phyloP scores from a whole-genome alignment of 108 stramenopile species.

The Nitzschia sp. region DNA sequence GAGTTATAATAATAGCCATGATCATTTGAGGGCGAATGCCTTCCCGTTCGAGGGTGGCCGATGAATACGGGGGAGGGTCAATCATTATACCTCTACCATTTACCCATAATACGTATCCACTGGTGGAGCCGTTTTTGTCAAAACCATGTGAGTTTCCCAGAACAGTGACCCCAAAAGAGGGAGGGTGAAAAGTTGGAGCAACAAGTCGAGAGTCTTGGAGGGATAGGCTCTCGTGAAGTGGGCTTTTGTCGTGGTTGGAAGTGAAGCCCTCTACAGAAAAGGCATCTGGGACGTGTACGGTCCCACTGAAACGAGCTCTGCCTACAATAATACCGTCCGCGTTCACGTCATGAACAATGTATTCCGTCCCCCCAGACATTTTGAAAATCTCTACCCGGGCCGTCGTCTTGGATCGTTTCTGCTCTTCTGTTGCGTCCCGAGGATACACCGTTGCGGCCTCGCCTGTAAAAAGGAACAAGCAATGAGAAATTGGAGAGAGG shows the following conservation, averaged over 20 bases:
- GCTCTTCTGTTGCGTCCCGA: conserved; percentile 40
- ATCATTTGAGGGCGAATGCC: conserved; percentile 76
- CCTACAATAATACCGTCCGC: conserved; percentile 61
- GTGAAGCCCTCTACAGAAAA: conserved; percentile 63
- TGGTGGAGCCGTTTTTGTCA: conserved; percentile 79
- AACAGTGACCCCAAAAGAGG: conserved; percentile 87
- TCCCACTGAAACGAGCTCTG: conserved; percentile 59
- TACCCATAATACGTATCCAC: conserved; percentile 89
- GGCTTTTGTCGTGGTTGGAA: neutral
- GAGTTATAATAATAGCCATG: conserved; percentile 84
- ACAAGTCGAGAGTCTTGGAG: neutral
- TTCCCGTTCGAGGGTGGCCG: conserved; percentile 67
- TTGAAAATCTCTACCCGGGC: conserved; percentile 68
- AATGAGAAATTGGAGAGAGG: neutral
- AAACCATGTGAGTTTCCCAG: conserved; percentile 90
- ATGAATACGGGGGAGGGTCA: conserved; percentile 86
- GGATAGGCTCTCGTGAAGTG: neutral
- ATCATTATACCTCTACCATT: conserved; percentile 88
- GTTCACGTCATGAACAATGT: conserved; percentile 67
- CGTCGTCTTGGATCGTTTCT: conserved; percentile 38
- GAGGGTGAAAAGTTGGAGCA: conserved; percentile 67
- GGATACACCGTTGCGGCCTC: conserved; percentile 68
- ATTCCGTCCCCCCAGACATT: conserved; percentile 76
- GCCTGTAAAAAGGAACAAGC: conserved; percentile 16
- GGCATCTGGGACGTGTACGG: conserved; percentile 59